These are phyloP conservation scores for Eleusine indica DNA, from an alignment of 176 grass and related monocot genomes.

Conservation along the genomic window DNA sequence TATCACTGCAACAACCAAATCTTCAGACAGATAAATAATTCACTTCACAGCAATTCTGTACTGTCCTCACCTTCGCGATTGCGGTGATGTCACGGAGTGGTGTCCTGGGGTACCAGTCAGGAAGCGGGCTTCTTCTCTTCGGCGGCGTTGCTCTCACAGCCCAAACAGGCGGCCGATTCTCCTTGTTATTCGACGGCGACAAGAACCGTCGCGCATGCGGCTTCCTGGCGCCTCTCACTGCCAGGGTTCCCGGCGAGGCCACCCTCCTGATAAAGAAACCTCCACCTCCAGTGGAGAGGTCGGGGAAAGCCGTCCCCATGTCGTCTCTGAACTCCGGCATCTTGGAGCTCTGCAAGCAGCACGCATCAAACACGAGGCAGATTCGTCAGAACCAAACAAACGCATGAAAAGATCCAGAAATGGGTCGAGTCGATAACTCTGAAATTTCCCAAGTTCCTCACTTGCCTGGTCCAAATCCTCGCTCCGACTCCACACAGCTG, in stretches of 20 bases:
- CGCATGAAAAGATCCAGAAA: slow-evolving; percentile 16
- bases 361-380: not conserved
- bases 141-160: slow-evolving; percentile 26
- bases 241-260: slow-evolving; percentile 47
- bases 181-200: slow-evolving; percentile 46
- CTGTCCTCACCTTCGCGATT: slow-evolving; percentile 52
- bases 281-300: slow-evolving; percentile 44
- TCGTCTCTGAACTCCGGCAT: slow-evolving; percentile 56
- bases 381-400: slow-evolving; percentile 32
- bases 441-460: not conserved
- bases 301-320: slow-evolving; percentile 21
- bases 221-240: slow-evolving; percentile 30
- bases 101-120: slow-evolving; percentile 75
- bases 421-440: not conserved
- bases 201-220: slow-evolving; percentile 26
- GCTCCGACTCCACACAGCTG: not conserved
- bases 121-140: slow-evolving; percentile 68
- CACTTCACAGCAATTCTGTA: not conserved
- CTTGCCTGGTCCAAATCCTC: not conserved
- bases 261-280: slow-evolving; percentile 78
- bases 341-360: slow-evolving; percentile 31
- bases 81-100: slow-evolving; percentile 71
- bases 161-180: slow-evolving; percentile 45
- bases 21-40: not conserved
- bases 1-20: not conserved